Conservation (phyloP, 495 filamentous ascomycete species). For the Aspergillus diversus region DNA sequence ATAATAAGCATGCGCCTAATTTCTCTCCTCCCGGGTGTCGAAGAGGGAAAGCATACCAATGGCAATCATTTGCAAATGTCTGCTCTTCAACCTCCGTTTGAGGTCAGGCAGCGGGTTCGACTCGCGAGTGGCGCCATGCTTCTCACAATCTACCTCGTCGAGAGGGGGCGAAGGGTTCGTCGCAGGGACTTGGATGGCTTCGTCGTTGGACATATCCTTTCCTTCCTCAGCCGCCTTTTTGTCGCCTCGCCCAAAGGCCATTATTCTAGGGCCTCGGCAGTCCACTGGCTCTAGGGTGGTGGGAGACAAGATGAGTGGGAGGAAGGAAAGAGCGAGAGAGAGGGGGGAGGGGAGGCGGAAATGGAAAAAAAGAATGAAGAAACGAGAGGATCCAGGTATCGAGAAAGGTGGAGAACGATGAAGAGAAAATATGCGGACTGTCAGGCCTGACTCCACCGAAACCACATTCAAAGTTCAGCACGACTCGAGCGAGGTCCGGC, state of each 20-base stretch:
- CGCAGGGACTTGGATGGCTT: slow-evolving; percentile 32
- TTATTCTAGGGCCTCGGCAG: slow-evolving; percentile 31
- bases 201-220: slow-evolving; percentile 37
- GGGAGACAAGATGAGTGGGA: slow-evolving; percentile 6
- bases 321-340: slow-evolving; percentile 14
- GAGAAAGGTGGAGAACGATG: slow-evolving; percentile 6
- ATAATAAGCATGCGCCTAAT: slow-evolving; percentile 21
- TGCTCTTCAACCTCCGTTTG: slow-evolving; percentile 67
- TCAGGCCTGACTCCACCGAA: slow-evolving; percentile 22
- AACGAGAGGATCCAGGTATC: neutral
- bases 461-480: slow-evolving; percentile 10
- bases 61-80: slow-evolving; percentile 76
- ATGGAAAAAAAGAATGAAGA: neutral
- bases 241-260: slow-evolving; percentile 31
- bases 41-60: slow-evolving; percentile 56
- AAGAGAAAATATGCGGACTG: slow-evolving; percentile 18
- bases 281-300: slow-evolving; percentile 13
- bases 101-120: slow-evolving; percentile 48
- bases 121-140: slow-evolving; percentile 44
- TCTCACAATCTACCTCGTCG: slow-evolving; percentile 47
- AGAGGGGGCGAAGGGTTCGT: slow-evolving; percentile 21
- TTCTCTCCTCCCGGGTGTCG: neutral
- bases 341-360: slow-evolving; percentile 18
- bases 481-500: neutral
- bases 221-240: slow-evolving; percentile 23